These are phyloP conservation scores for Colletotrichum horii DNA, from an alignment of 2,329 filamentous ascomycete species.

Conservation along the genomic window DNA sequence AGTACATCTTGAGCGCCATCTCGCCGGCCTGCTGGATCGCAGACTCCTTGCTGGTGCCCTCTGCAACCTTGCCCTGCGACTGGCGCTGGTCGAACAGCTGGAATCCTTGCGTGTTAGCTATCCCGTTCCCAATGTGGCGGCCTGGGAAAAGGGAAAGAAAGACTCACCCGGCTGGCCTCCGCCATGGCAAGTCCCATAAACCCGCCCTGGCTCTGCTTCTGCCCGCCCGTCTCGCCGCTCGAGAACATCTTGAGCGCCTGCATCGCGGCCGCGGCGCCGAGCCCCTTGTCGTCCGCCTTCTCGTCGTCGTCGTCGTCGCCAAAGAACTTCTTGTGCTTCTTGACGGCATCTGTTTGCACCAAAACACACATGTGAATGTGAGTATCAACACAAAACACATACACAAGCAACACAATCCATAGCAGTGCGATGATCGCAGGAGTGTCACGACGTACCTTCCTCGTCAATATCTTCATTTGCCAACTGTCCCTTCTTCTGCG, in stretches of 20 bases:
- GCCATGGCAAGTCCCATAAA: conserved; percentile 88
- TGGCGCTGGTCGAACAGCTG: conserved; percentile 67
- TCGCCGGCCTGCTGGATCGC: conserved; percentile 81
- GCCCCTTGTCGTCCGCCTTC: conserved; percentile 54
- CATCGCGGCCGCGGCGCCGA: conserved; percentile 79
- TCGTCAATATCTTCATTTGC: conserved; percentile 55
- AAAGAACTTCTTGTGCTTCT: conserved; percentile 79
- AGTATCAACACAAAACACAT: not conserved
- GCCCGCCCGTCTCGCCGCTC: conserved; percentile 51
- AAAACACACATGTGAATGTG: not conserved
- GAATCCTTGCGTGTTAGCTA: not conserved
- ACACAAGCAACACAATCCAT: not conserved
- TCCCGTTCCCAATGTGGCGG: not conserved
- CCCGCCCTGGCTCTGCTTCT: conserved; percentile 70
- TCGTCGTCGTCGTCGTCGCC: conserved; percentile 52
- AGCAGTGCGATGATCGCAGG: no score
- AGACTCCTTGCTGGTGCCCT: conserved; percentile 77
- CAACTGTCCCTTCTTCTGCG: conserved; percentile 54
- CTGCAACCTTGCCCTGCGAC: conserved; percentile 55
- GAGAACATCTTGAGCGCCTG: conserved; percentile 83
- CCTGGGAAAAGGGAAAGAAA: not conserved
- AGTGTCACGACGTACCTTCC: conserved; percentile 41
- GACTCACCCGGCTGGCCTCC: conserved; percentile 76
- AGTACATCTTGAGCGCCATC: conserved; percentile 89
- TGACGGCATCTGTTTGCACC: conserved; percentile 62